Evolutionary conservation across 176 grass and related monocot genomes (phyloP).

Genomic region (Areca catechu): DNA sequence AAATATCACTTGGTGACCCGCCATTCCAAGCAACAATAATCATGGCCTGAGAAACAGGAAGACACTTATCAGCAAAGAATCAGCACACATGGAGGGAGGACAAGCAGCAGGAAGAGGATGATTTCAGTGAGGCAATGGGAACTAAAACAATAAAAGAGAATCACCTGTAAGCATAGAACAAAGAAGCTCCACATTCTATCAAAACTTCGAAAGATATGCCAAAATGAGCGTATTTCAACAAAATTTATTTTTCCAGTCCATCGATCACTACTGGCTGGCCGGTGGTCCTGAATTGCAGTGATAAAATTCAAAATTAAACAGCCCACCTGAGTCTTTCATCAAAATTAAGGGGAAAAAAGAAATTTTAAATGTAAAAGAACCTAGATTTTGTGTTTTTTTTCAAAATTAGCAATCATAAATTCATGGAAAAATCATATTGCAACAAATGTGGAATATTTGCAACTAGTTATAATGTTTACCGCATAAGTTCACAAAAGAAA

Average conservation of each 20-base stretch:
- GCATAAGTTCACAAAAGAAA: no score
- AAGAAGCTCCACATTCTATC: slow-evolving; percentile 97
- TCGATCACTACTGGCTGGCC: slow-evolving; percentile 17
- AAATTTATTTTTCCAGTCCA: slow-evolving; percentile 98
- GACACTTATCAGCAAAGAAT: slow-evolving; percentile 7
- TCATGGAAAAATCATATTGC: no score
- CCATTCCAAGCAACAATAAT: slow-evolving; percentile 94
- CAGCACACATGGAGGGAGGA: slow-evolving; percentile 12
- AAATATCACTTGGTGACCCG: slow-evolving; percentile 74
- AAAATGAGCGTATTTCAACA: slow-evolving; percentile 88
- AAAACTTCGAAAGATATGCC: slow-evolving; percentile 99
- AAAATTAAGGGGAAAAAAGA: no score
- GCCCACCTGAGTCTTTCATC: no score
- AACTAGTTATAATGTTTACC: no score
- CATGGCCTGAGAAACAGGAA: slow-evolving; percentile 56
- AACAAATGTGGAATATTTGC: no score
- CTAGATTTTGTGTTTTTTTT: no score
- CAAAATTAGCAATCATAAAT: no score
- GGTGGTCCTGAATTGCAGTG: slow-evolving; percentile 49
- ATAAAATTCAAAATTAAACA: not conserved
- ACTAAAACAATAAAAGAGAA: slow-evolving; percentile 16
- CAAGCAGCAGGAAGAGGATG: slow-evolving; percentile 9
- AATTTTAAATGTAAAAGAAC: no score
- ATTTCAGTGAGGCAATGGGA: not conserved
- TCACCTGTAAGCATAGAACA: slow-evolving; percentile 81